Conservation (phyloP, 208 protist genomes). For the Trypanosoma platydactyli region DNA sequence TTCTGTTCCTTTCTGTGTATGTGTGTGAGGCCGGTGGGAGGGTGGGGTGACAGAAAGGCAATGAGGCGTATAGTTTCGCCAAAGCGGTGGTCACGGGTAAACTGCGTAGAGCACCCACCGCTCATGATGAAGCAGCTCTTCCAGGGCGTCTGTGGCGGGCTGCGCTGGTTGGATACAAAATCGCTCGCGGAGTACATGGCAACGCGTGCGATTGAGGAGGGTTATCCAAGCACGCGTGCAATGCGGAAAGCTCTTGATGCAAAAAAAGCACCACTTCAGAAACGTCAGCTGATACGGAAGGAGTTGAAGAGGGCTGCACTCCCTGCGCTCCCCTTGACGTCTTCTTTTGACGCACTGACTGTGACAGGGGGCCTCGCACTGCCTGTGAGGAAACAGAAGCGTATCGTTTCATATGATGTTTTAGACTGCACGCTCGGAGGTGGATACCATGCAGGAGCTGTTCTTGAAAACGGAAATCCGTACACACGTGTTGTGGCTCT, state of each 20-base stretch:
- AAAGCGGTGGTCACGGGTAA: slow-evolving; percentile 55
- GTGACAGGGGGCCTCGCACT: slow-evolving; percentile 26
- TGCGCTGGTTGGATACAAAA: slow-evolving; percentile 75
- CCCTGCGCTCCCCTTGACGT: slow-evolving; percentile 13
- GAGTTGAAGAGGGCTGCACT: background rate
- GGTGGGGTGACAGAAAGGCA: background rate
- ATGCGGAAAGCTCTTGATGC: slow-evolving; percentile 39
- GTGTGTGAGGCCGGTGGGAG: background rate
- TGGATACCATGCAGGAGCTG: slow-evolving; percentile 77
- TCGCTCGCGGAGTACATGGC: slow-evolving; percentile 71
- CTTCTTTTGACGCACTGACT: slow-evolving; percentile 20
- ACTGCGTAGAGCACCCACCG: slow-evolving; percentile 82
- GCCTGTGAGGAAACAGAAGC: slow-evolving; percentile 34
- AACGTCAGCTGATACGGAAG: slow-evolving; percentile 14
- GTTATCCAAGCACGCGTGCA: slow-evolving; percentile 45
- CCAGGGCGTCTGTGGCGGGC: slow-evolving; percentile 75
- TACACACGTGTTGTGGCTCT: slow-evolving; percentile 87
- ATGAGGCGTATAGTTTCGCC: slow-evolving; percentile 77
- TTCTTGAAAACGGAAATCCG: slow-evolving; percentile 78
- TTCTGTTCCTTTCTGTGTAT: background rate
- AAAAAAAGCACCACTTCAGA: slow-evolving; percentile 21
- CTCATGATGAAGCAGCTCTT: slow-evolving; percentile 86
- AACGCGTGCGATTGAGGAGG: slow-evolving; percentile 68
- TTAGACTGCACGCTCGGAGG: slow-evolving; percentile 87
- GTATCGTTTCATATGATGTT: slow-evolving; percentile 80